phyloP scores from a whole-genome alignment of 1,284 basidiomycete genomes.

The Vanrija sp. region DNA sequence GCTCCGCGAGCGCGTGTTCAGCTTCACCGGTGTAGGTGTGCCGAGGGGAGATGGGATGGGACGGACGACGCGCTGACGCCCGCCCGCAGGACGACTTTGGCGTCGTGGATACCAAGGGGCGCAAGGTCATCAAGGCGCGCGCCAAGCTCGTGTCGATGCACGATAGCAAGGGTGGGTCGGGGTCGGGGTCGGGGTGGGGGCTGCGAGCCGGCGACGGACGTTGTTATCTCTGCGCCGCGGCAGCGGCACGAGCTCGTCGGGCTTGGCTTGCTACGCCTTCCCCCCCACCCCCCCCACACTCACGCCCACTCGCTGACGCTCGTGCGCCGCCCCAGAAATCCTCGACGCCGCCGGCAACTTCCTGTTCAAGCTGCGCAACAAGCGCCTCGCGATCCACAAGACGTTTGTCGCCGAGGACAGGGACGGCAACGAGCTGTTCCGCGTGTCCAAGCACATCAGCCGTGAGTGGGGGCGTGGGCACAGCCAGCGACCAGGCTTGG shows the following conservation, averaged over 20 bases:
- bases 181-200: no score
- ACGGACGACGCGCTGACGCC: no score
- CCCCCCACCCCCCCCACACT: no score
- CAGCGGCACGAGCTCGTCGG: no score
- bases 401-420: constrained; percentile 33
- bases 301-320: not conserved
- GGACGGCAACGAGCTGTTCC: constrained; percentile 34
- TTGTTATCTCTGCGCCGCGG: no score
- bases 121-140: constrained; percentile 30
- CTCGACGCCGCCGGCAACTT: constrained; percentile 33
- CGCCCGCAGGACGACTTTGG: constrained; percentile 34
- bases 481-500: not conserved
- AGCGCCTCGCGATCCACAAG: constrained; percentile 34
- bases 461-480: constrained; percentile 23
- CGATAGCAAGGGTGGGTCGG: constrained; percentile 40
- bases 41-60: no score
- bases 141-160: constrained; percentile 36
- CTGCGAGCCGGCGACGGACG: no score
- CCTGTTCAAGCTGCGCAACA: constrained; percentile 39
- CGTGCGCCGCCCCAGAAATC: constrained; percentile 30
- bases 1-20: no score
- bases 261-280: no score
- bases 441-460: constrained; percentile 30
- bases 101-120: constrained; percentile 39
- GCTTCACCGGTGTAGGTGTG: no score